Evolutionary conservation across 257 asterid genomes (phyloP).

Genomic region (Salvia miltiorrhiza): DNA sequence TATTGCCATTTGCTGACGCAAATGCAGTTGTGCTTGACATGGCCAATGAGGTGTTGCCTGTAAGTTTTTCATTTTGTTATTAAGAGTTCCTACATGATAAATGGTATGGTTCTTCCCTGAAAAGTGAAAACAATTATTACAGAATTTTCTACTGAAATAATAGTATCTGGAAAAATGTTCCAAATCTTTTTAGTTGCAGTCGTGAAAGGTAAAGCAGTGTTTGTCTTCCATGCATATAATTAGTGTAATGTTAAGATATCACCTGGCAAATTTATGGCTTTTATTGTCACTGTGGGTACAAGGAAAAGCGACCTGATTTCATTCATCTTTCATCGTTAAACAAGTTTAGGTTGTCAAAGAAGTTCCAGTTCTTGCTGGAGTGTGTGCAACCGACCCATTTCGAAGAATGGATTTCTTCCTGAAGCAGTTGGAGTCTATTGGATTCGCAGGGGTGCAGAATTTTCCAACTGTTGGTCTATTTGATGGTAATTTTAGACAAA

Average conservation of each 20-base stretch:
- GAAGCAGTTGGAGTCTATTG: constrained; percentile 90
- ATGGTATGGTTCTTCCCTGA: neutral
- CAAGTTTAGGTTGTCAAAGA: constrained; percentile 67
- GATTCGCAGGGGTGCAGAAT: constrained; percentile 92
- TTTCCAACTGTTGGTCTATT: constrained; percentile 96
- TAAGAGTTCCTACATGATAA: neutral
- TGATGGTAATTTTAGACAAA: constrained; percentile 92
- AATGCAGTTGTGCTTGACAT: constrained; percentile 89
- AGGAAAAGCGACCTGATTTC: neutral
- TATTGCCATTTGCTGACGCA: constrained; percentile 98
- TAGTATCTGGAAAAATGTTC: neutral
- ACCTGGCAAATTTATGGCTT: constrained; percentile 9
- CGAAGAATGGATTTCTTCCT: constrained; percentile 88
- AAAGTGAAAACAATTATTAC: neutral
- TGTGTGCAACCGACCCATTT: constrained; percentile 96
- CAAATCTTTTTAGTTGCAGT: neutral
- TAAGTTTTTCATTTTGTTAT: constrained; percentile 39
- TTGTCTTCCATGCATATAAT: neutral
- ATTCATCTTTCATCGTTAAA: constrained; percentile 19
- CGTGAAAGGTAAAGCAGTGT: neutral
- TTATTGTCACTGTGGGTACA: neutral
- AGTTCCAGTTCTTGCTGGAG: constrained; percentile 98
- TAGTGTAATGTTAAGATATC: neutral
- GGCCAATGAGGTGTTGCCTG: constrained; percentile 98
- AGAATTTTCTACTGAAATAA: neutral